Percentiles rank a stretch among this genome's conserved stretches.
phyloP scores from a whole-genome alignment of 116 monocot species.

The Trichopus zeylanicus region DNA sequence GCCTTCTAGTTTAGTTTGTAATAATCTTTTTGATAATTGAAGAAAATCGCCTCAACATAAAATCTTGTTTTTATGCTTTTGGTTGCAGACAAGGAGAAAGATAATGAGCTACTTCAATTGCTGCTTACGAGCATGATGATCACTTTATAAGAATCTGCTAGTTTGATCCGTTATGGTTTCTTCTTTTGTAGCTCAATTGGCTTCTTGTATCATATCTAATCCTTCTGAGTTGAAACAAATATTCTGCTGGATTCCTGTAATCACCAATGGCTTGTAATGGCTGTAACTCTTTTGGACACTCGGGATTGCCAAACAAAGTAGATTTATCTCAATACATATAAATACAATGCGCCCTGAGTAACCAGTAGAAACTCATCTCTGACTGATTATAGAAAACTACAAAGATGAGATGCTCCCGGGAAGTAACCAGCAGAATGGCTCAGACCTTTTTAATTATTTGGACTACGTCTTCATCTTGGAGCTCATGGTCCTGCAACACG shows the following conservation, averaged over 20 bases:
- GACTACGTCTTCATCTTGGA: slow-evolving; percentile 97
- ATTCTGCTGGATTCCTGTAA: too few relatives aligned
- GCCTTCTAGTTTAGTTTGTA: neutral
- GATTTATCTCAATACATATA: too few relatives aligned
- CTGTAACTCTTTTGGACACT: too few relatives aligned
- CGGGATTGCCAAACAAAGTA: too few relatives aligned
- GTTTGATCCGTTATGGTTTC: neutral
- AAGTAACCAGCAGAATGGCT: neutral
- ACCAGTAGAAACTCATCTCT: neutral
- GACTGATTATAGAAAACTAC: neutral
- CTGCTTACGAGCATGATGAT: neutral
- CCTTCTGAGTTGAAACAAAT: too few relatives aligned
- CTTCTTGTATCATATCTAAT: too few relatives aligned
- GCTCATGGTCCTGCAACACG: slow-evolving; percentile 80
- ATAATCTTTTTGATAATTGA: neutral
- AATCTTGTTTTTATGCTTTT: neutral
- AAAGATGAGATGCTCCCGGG: neutral
- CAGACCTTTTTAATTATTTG: slow-evolving; percentile 96
- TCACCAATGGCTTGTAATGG: too few relatives aligned
- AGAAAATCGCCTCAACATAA: too few relatives aligned
- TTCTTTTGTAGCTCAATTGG: too few relatives aligned
- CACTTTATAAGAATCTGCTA: neutral
- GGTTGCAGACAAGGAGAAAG: neutral
- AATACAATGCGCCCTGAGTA: too few relatives aligned
- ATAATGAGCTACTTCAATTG: slow-evolving; percentile 1